Evolutionary conservation across 1,139 yeast genomes (phyloP), one percentile per base, ranked within the genome.

Genomic region (Geotrichum reessii): DNA sequence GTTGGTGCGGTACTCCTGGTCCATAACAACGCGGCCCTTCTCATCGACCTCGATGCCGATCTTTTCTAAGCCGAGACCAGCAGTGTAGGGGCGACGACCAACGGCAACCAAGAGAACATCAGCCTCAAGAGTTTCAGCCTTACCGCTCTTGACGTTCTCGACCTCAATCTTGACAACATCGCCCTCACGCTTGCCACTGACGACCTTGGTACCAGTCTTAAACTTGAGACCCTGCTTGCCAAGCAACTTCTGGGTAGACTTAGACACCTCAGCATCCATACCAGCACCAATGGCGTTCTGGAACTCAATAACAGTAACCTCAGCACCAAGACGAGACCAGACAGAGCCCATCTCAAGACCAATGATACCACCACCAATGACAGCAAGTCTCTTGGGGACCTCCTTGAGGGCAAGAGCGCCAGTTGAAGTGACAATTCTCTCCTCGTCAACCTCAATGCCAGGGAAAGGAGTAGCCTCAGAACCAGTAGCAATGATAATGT

Each of bases 291-390:
- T 87, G 64, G 95, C 82, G 69, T 81, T 80, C 76, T 86, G 90
- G 83, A 84, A 95, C 80, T 95, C 99, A 64, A 95, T 78, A 59
- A 95, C 87, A 56, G 98, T 92, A 64, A 95, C 99, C 78, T 93
- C 92, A 56, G 97, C 79, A 54, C 99, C 99, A 69, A 95, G 80
- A 77, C 99, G 85, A 61, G 95, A 79, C 87, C 95, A 95, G 55
- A 95, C 99, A 44, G 98, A 91, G 64, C 97, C 99, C 97, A 95
- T 93, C 80, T 95, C 99, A 68, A 95, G 83, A 72, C 99, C 99
- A 73, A 95, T 95, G 77, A 95, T 93, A 81, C 99, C 99, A 77
- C 97, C 99, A 74, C 99, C 99, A 70, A 95, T 93, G 76, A 95
- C 84, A 67, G 95, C 86, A 71, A 95, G 71, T 74, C 83, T 85